Evolutionary conservation across 2,329 filamentous ascomycete species (phyloP), one percentile per base, ranked within the genome.

Genomic region (Leptographium radiaticola): DNA sequence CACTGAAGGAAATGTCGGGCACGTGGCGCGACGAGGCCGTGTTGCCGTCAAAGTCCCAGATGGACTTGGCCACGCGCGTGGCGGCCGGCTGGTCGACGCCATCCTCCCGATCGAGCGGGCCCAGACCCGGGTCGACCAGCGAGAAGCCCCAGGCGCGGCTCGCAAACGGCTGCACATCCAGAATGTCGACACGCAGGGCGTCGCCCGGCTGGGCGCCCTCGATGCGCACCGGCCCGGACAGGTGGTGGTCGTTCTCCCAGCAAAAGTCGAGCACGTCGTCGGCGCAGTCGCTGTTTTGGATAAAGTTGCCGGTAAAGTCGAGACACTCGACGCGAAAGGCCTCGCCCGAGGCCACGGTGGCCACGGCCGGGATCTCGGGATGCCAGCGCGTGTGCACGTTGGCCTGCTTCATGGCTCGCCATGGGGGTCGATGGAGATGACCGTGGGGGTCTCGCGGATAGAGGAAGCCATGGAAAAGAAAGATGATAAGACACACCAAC

Each of bases 71-170:
- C 13, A 62, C 59, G 12, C 69, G 63, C 4, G 70, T 64, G 1
- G 67, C 62, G 53, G 73, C 77, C 48, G 77, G 74, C 49, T 75
- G 72, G 3, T 67, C 63, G 25, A 2, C 25, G 25, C 5, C 25
- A 5, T 5, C 15, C 79, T 61, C 9, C 79, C 10, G 36, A 2
- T 15, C 36, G 2, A 15, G 36, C 36, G 10, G 67, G 4, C 76
- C 75, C 57, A 77, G 77, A 18, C 66, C 68, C 1, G 71, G 71
- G 50, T 78, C 67, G 34, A 77, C 68, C n/a, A 70, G 72, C 0
- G 75, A 76, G 75, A 75, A 79, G 34, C 75, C 76, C 66, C 71
- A 77, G 53, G 67, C 64, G 3, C 67, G 69, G 6, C 40, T 43
- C 40, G 40, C 13, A 43, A 43, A 43, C 16, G 72, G 67, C 53